Evolutionary conservation across 2,329 filamentous ascomycete species (phyloP), one percentile per base, ranked within the genome.

Genomic region (Geosmithia flava): DNA sequence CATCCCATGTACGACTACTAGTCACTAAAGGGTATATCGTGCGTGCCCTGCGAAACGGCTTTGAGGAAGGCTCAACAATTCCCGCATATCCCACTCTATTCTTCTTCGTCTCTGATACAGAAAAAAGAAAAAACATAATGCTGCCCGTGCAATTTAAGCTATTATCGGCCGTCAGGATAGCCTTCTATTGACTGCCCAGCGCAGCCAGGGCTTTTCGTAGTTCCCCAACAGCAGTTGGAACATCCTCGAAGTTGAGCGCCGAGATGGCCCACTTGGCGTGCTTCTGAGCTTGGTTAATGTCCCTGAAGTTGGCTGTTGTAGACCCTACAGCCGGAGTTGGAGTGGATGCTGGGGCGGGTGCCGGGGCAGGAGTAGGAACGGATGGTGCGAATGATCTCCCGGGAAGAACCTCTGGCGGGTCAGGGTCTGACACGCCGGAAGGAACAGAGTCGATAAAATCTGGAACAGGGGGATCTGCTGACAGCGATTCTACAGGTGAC

Each of bases 261-360:
- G 90, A 96, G 42, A 97, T 95, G 0, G 93, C 93, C 87, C 88
- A 98, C 58, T 88, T 89, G 2, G 91, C 90, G 68, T 97, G 93
- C 62, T 97, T 98, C 63, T 95, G 89, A 4, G 93, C 91, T 56
- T 82, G 77, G 37, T 79, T 70, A 37, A 96, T 83, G 53, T 95
- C 87, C 30, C 65, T 59, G 7, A 60, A 60, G 44, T 59, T 54
- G 42, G 47, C 30, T 33, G 44, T 29, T n/a, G 20, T 49, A 45
- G 16, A 43, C 23, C 48, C 43, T 6, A 54, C 44, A 8, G 45
- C 44, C 2, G 51, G 49, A 0, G 52, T 29, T 2, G 55, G 49
- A 6, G 40, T 23, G 20, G 52, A 20, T 16, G 50, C 45, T 3
- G 53, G 50, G 16, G 47, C 49, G 5, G 53, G 52, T 20, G 49